Percentiles rank a stretch among this genome's conserved stretches.
These are phyloP conservation scores for Hypsizygus marmoreus DNA, from an alignment of 768 basidiomycete genomes.

Conservation along the genomic window DNA sequence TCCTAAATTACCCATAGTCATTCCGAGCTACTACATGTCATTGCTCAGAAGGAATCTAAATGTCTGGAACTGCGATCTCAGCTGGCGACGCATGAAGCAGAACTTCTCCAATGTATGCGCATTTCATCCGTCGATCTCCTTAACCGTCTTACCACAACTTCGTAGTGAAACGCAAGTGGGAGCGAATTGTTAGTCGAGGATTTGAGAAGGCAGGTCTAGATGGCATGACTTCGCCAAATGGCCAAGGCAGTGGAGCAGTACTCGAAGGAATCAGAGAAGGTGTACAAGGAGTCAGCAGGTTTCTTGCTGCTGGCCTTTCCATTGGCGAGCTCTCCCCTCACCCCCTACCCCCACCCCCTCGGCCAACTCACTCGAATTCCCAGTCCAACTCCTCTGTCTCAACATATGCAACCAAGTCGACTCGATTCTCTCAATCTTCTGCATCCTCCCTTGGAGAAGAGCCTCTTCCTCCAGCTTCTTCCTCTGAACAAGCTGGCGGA, in stretches of 20 bases:
- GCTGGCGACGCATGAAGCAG: slow-evolving; percentile 69
- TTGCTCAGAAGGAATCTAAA: slow-evolving; percentile 85
- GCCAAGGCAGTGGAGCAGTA: slow-evolving; percentile 35
- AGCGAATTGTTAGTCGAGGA: slow-evolving; percentile 70
- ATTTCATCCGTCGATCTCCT: not conserved
- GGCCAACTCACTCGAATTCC: slow-evolving; percentile 10
- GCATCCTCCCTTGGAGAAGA: slow-evolving; percentile 46
- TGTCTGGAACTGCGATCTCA: slow-evolving; percentile 81
- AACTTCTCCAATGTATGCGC: slow-evolving; percentile 60
- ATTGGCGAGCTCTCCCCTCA: slow-evolving; percentile 26
- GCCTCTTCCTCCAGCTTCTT: slow-evolving; percentile 5
- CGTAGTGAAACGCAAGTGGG: slow-evolving; percentile 83
- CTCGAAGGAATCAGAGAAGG: slow-evolving; percentile 68
- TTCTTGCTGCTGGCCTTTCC: slow-evolving; percentile 51
- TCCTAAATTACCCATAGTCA: slow-evolving; percentile 49
- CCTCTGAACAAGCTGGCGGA: slow-evolving; percentile 16
- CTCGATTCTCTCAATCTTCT: slow-evolving; percentile 47
- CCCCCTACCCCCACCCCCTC: slow-evolving; percentile 9
- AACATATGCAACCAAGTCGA: slow-evolving; percentile 25
- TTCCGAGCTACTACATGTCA: slow-evolving; percentile 77
- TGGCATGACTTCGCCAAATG: slow-evolving; percentile 17
- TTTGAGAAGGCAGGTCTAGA: slow-evolving; percentile 36
- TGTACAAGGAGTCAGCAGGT: slow-evolving; percentile 57
- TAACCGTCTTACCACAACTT: slow-evolving; percentile 1
- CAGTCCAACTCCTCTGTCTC: slow-evolving; percentile 17